Base-by-base conservation (phyloP, 768 basidiomycete genomes). In the Hydnum rufescens region DNA sequence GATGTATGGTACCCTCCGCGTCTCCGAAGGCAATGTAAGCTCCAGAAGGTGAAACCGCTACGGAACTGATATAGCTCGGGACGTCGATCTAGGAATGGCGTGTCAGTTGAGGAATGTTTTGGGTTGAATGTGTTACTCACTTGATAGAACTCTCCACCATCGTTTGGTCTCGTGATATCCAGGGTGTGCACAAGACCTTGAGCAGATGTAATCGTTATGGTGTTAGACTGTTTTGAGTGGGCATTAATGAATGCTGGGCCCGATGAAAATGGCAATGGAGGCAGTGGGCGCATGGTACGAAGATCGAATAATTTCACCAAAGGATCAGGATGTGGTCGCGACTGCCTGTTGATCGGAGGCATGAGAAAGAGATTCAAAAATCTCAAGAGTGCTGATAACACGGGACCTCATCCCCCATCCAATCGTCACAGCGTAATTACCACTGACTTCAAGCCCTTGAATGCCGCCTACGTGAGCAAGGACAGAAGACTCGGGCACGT, bases 11-110 rank as follows among this genome's bases (percentile, higher is more conserved):
- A 18, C 92, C 90, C 42, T 85, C 80, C 0, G 80, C 78, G 60
- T 95, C 90, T 0, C 89, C 92, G 58, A 92, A 89, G 0, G 87
- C 90, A 61, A 97, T 71, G 60, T 88, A 95, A n/a, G 82, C 77
- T 32, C 84, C 88, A 3, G 82, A 82, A 2, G 85, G 78, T 1
- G 89, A 88, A 28, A 95, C 67, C 1, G 90, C 79, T 53, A 78
- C 71, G 30, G 86, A 79, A 3, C 77, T 86, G 51, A 96, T 64
- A 63, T 78, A 89, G 0, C 85, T 79, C 0, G 77, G 60, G n/a
- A 54, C 30, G n/a, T n/a, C n/a, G n/a, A n/a, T n/a, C n/a, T n/a
- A n/a, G n/a, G 19, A 13, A 39, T 19, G 19, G 19, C 13, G 36
- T 39, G 13, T 39, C 19, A 19, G 13, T 39, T 19, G 19, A 19